Base-by-base conservation (phyloP, 2,329 filamentous ascomycete genomes). In the Aciculosporium take region DNA sequence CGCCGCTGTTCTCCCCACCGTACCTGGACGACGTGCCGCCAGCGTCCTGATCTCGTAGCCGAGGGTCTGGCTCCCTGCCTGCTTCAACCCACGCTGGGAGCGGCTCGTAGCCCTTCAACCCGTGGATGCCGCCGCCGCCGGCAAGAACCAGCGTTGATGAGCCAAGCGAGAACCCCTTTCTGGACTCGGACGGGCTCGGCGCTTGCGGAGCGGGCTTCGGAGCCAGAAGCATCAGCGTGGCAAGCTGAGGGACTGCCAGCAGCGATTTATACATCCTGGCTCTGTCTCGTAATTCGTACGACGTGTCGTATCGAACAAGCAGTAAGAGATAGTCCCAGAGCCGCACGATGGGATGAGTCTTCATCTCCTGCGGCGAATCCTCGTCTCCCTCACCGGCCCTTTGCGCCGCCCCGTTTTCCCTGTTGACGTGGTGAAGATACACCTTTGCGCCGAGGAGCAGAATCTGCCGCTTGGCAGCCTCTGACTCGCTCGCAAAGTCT, bases 401-500 rank as follows among this genome's bases (percentile, higher is more conserved):
- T 29, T 59, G 57, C 7, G 49, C 46, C 7, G 49, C 46, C 50
- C 72, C 62, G 48, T 67, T 64, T 54, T 75, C 69, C 45, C 74
- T 71, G 54, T 86, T 86, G 30, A 96, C 62, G 55, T 93, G 77
- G 53, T 96, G 86, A 13, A 96, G 71, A 56, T 96, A 96, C 2
- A 96, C 87, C 56, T 96, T 96, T n/a, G 91, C 89, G 6, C 84
- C 91, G 3, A 98, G 71, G 1, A 98, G 69, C 13, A 98, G 72
- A 48, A 96, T 93, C 58, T 98, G 91, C 44, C 87, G 72, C 59
- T 94, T 94, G 10, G 86, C 87, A 23, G 80, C 70, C 56, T 95
- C 87, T 1, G 79, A 79, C 62, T 98, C 91, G 46, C 79, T 77
- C 1, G 79, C 69, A 55, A 96, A 98, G 15, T 80, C 81, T 57